These are phyloP conservation scores for Fusarium illudens DNA, from an alignment of 2,329 filamentous ascomycete species.

Conservation along the genomic window DNA sequence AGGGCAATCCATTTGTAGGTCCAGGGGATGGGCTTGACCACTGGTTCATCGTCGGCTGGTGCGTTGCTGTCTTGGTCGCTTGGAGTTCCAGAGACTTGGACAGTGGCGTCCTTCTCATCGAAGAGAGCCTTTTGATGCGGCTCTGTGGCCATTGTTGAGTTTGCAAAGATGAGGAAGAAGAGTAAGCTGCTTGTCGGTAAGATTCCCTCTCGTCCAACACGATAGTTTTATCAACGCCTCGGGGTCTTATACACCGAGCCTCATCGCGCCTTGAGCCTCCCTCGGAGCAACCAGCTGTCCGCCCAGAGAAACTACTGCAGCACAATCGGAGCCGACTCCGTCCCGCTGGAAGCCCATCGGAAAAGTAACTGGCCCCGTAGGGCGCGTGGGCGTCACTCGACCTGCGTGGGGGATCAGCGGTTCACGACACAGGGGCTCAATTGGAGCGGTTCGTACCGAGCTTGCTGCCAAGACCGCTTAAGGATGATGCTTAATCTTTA, in stretches of 20 bases:
- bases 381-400: neutral
- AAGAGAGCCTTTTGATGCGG: neutral
- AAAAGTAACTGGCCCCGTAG: neutral
- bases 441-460: neutral
- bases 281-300: neutral
- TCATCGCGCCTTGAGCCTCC: neutral
- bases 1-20: slow-evolving; percentile 39
- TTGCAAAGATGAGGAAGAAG: neutral
- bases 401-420: neutral
- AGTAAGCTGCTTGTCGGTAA: neutral
- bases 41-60: neutral
- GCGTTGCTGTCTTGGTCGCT: neutral
- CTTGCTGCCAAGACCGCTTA: neutral
- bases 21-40: neutral
- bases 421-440: neutral
- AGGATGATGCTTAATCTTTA: neutral
- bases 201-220: neutral
- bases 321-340: neutral
- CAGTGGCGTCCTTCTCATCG: neutral
- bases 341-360: neutral
- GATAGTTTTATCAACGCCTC: neutral
- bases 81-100: neutral
- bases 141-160: neutral
- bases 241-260: neutral
- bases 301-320: neutral